phyloP scores from a whole-genome alignment of 176 grass and related monocot genomes.

The Musa acuminata region DNA sequence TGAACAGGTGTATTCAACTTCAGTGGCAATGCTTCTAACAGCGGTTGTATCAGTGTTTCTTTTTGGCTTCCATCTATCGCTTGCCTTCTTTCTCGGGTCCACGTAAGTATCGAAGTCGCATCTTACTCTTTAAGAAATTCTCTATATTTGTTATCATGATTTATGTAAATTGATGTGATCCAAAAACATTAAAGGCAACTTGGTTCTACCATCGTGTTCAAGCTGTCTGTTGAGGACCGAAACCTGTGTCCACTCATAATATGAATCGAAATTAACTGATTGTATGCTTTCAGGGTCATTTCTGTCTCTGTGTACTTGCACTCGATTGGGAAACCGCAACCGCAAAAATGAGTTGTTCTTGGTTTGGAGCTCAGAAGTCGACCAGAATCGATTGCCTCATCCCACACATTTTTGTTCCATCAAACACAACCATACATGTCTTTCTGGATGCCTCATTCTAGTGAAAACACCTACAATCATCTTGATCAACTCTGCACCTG shows the following conservation, averaged over 20 bases:
- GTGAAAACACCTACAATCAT: too few species aligned
- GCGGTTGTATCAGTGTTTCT: constrained; percentile 59
- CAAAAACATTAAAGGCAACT: background rate
- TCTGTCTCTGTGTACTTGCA: constrained; percentile 49
- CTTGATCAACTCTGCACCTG: too few species aligned
- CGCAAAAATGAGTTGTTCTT: constrained; percentile 26
- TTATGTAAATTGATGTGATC: background rate
- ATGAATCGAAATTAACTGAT: background rate
- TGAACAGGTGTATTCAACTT: constrained; percentile 81
- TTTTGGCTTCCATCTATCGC: constrained; percentile 63
- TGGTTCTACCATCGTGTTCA: background rate
- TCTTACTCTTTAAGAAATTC: background rate
- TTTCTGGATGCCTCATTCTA: background rate
- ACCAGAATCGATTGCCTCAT: background rate
- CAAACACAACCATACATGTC: too few species aligned
- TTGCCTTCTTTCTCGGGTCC: constrained; percentile 76
- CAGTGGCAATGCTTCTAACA: constrained; percentile 87
- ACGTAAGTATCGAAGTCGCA: constrained; percentile 39
- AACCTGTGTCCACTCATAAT: background rate
- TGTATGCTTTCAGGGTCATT: constrained; percentile 37
- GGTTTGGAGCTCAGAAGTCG: background rate
- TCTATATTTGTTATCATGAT: background rate
- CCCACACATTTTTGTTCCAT: background rate
- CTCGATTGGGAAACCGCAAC: constrained; percentile 43
- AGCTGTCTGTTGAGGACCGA: too few species aligned